A percentile compares a stretch with the other conserved stretches of the same genome.
Conservation (phyloP, 139 green algal species). For the Chlorella sp. region DNA sequence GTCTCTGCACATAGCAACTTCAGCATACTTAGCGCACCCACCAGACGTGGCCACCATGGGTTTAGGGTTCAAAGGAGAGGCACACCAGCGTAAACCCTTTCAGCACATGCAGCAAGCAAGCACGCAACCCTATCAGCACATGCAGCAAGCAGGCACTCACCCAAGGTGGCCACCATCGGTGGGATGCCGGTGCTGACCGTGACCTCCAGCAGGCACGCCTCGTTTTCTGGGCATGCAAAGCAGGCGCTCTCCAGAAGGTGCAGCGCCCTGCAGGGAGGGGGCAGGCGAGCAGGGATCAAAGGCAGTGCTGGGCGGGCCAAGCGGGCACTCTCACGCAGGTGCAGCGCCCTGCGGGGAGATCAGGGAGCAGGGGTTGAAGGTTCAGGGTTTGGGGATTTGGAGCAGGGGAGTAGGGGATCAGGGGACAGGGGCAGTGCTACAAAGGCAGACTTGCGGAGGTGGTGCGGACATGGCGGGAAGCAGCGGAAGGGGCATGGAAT, state of each 20-base stretch:
- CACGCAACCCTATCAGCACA: no score
- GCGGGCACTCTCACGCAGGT: neutral
- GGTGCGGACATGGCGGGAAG: no score
- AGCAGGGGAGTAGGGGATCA: neutral
- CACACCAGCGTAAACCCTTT: no score
- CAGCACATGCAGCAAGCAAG: no score
- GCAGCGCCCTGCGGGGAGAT: neutral
- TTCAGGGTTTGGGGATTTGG: no score
- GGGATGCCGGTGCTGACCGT: slow-evolving; percentile 32
- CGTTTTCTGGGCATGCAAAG: slow-evolving; percentile 74
- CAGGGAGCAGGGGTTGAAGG: no score
- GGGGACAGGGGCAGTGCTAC: no score
- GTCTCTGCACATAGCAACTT: no score
- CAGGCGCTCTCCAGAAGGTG: slow-evolving; percentile 73
- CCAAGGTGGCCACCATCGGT: neutral
- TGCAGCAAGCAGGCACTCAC: no score
- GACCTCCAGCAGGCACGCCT: slow-evolving; percentile 47
- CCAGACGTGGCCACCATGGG: neutral
- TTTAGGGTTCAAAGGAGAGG: no score
- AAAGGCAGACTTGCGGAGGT: no score
- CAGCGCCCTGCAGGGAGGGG: slow-evolving; percentile 42
- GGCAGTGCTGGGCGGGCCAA: neutral
- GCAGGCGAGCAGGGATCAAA: neutral
- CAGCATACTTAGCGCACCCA: neutral
- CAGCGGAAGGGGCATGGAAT: no score